phyloP scores from a whole-genome alignment of 1,284 basidiomycete species.

The Pascua sp. region DNA sequence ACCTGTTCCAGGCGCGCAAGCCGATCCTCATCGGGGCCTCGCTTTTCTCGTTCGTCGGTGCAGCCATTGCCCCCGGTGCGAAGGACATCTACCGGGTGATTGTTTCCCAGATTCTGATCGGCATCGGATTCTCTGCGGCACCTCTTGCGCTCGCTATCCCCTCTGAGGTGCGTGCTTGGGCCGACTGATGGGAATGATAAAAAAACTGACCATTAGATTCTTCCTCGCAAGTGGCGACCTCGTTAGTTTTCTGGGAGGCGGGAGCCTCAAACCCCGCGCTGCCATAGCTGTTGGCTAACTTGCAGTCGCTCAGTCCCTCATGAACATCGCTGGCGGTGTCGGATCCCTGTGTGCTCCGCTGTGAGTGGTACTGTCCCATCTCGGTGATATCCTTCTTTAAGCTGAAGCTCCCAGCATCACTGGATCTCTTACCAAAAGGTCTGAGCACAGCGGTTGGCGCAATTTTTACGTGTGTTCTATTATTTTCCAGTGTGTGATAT shows the following conservation, averaged over 20 bases:
- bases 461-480: too few relatives aligned
- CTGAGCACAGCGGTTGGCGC: not conserved
- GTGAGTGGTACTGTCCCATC: too few relatives aligned
- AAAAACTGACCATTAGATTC: not conserved
- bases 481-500: not conserved
- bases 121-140: not conserved
- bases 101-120: conserved; percentile 6
- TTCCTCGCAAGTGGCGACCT: conserved; percentile 6
- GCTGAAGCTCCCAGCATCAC: too few relatives aligned
- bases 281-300: too few relatives aligned
- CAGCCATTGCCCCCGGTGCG: conserved; percentile 6
- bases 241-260: too few relatives aligned
- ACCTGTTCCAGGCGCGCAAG: conserved; percentile 8
- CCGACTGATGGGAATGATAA: not conserved
- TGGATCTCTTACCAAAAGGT: not conserved
- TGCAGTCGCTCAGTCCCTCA: conserved; percentile 1
- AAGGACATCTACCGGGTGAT: conserved; percentile 9
- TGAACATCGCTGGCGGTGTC: not conserved
- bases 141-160: conserved; percentile 6
- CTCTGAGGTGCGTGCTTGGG: too few relatives aligned
- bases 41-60: conserved; percentile 3
- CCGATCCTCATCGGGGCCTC: not conserved
- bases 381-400: too few relatives aligned
- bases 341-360: not conserved
- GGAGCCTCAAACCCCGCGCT: too few relatives aligned